Conservation (phyloP, 306 rosid species). For the Fragaria iinumae region DNA sequence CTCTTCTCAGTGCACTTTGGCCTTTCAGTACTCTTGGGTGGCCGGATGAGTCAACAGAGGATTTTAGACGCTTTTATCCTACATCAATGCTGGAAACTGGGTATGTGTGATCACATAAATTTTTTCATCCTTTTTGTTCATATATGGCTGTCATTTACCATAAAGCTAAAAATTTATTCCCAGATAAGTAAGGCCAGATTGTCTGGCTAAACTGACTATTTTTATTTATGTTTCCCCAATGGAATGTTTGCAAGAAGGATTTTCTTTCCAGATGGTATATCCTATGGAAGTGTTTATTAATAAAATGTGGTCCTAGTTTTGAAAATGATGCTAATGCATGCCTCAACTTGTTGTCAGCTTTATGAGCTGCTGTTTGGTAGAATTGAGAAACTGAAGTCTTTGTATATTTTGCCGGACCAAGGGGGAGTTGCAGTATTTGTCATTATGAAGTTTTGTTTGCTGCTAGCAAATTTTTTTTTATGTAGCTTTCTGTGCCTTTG, state of each 20-base stretch:
- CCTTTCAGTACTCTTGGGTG: slow-evolving; percentile 99
- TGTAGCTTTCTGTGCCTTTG: background rate
- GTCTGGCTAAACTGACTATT: background rate
- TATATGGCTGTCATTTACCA: background rate
- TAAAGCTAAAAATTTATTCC: background rate
- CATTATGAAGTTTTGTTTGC: background rate
- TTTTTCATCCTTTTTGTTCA: slow-evolving; percentile 8
- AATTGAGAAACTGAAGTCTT: background rate
- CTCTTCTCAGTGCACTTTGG: slow-evolving; percentile 78
- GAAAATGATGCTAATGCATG: background rate
- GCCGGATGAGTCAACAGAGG: slow-evolving; percentile 80
- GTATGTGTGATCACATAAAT: slow-evolving; percentile 43
- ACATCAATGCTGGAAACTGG: slow-evolving; percentile 98
- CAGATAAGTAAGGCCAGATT: background rate
- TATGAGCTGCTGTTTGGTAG: background rate
- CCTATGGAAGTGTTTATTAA: background rate
- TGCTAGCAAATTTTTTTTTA: background rate
- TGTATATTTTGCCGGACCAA: background rate
- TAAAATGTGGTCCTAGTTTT: background rate
- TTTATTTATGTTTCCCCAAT: background rate
- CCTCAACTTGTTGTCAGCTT: background rate
- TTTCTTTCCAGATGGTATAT: background rate
- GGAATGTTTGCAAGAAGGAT: background rate
- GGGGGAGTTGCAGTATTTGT: background rate
- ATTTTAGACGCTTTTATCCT: slow-evolving; percentile 81